Base-by-base conservation (phyloP, 352 stramenopile genomes). In the Pythium sp. region DNA sequence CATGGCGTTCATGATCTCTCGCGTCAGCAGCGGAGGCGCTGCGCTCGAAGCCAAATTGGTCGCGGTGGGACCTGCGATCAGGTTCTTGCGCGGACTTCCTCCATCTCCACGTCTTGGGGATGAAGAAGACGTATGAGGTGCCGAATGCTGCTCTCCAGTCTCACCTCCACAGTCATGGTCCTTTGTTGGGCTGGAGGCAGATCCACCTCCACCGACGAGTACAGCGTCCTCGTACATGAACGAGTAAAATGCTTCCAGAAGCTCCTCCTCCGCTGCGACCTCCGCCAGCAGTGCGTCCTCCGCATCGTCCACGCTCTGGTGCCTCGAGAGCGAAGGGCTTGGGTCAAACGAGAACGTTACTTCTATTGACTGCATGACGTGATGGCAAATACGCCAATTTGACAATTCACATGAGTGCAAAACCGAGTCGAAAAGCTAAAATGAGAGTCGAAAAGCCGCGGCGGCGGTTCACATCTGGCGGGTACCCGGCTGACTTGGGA, bases 1-100 rank as follows among this genome's bases (percentile, higher is more conserved):
- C 62, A 93, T 55, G 18, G 83, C 86, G 57, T 90, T 82, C 73
- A 93, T 79, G 60, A 92, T 71, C 61, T 91, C 80, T 51, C 80
- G 69, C 12, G 77, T 73, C 26, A 88, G 24, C 11, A 70, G 46
- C 28, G 76, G 57, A 1, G 43, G 58, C 32, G 69, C 24, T 3
- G 32, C 71, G 32, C 54, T 68, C 54, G 72, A 26, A 38, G 30
- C 62, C 20, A 68, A 56, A 64, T 43, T 65, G 9, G 62, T 59
- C 22, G 67, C 54, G 5, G 60, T 58, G n/a, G 67, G 67, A 2
- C 61, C 61, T 3, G 59, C 18, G 14, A 65, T 43, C 28, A 60
- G 18, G 55, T 68, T 59, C 26, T 72, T 74, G 14, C 58, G 64
- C 14, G 71, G 71, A 64, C 71, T 80, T 11, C 56, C 65, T 58